Evolutionary conservation across 208 protist species (phyloP).

Genomic region (Trypanosoma rangeli): DNA sequence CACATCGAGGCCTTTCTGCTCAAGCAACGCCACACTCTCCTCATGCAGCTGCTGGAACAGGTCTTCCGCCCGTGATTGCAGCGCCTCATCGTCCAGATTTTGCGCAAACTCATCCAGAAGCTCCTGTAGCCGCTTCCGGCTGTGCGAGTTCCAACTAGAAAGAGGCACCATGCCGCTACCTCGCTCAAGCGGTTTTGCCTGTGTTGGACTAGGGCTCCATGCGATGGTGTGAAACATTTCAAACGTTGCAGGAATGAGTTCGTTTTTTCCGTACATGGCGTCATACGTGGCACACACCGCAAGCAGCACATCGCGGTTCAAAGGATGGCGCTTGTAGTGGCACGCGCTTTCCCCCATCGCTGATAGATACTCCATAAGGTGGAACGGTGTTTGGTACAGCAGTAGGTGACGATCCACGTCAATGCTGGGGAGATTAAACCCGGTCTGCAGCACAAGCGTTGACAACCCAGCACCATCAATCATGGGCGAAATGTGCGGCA

Average conservation of each 20-base stretch:
- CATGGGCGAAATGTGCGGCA: slow-evolving; percentile 90
- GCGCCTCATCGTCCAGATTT: slow-evolving; percentile 69
- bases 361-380: slow-evolving; percentile 88
- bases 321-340: slow-evolving; percentile 63
- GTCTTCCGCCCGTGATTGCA: slow-evolving; percentile 71
- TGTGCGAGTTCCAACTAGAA: slow-evolving; percentile 68
- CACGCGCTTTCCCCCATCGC: slow-evolving; percentile 88
- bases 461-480: slow-evolving; percentile 82
- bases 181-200: slow-evolving; percentile 81
- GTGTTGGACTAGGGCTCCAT: slow-evolving; percentile 85
- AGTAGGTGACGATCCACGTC: slow-evolving; percentile 90
- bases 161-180: slow-evolving; percentile 77
- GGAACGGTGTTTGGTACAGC: slow-evolving; percentile 87
- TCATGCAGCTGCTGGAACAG: slow-evolving; percentile 69
- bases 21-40: slow-evolving; percentile 70
- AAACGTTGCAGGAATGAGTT: slow-evolving; percentile 87
- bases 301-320: slow-evolving; percentile 75
- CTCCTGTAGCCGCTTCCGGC: slow-evolving; percentile 62
- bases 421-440: slow-evolving; percentile 89
- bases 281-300: slow-evolving; percentile 80
- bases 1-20: slow-evolving; percentile 56
- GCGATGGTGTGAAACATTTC: slow-evolving; percentile 91
- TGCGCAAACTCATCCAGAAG: slow-evolving; percentile 84
- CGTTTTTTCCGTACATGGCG: slow-evolving; percentile 83
- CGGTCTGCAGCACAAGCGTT: slow-evolving; percentile 83